phyloP scores from a whole-genome alignment of 2,329 filamentous ascomycete species.

The Didymella sp. region DNA sequence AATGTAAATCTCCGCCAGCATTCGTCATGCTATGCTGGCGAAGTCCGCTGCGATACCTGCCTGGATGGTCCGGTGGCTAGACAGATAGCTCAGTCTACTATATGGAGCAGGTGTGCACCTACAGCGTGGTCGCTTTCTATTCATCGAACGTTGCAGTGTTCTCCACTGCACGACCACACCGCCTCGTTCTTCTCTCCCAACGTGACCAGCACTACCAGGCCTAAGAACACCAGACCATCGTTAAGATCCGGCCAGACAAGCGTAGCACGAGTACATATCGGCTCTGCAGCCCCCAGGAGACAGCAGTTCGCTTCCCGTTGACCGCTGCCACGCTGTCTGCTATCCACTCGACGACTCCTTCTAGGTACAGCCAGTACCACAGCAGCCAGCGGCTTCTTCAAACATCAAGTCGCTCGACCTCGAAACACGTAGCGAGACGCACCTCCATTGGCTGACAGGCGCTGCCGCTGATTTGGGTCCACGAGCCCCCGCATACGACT shows the following conservation, averaged over 20 bases:
- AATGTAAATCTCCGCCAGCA: slow-evolving; percentile 24
- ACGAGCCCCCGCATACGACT: slow-evolving; percentile 20
- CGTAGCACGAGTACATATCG: slow-evolving; percentile 32
- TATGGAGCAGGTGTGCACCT: slow-evolving; percentile 63
- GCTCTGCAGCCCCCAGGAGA: slow-evolving; percentile 25
- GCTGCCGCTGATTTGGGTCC: slow-evolving; percentile 25
- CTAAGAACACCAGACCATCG: slow-evolving; percentile 32
- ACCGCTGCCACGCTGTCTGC: slow-evolving; percentile 20
- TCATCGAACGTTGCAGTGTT: slow-evolving; percentile 31
- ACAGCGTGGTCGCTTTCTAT: slow-evolving; percentile 46
- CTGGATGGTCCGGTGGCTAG: slow-evolving; percentile 16
- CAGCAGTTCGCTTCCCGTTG: slow-evolving; percentile 23
- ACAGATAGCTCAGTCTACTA: slow-evolving; percentile 61
- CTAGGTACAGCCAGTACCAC: slow-evolving; percentile 17
- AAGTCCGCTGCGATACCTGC: slow-evolving; percentile 48
- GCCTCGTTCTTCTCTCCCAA: slow-evolving; percentile 38
- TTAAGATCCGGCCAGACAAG: slow-evolving; percentile 21
- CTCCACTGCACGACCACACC: slow-evolving; percentile 41
- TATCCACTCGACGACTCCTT: slow-evolving; percentile 16
- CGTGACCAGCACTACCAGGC: slow-evolving; percentile 39
- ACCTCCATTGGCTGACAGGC: slow-evolving; percentile 45
- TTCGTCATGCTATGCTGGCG: slow-evolving; percentile 39
- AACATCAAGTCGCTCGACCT: slow-evolving; percentile 36
- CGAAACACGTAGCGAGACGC: slow-evolving; percentile 41
- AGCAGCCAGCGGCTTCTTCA: slow-evolving; percentile 38